Conservation (phyloP, 2,329 filamentous ascomycete genomes). For the Scytalidium sp. region DNA sequence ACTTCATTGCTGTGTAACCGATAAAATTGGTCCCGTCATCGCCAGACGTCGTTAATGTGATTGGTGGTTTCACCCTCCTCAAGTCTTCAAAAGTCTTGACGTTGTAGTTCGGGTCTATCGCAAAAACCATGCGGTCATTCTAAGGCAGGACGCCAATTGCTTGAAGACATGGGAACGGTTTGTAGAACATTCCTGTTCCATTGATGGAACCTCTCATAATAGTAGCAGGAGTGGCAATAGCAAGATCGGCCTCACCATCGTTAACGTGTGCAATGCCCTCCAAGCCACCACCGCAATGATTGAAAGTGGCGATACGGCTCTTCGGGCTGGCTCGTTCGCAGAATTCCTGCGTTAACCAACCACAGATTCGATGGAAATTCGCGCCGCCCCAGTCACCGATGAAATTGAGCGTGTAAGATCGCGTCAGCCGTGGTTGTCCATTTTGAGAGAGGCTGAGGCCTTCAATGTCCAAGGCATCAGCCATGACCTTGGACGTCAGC, state of each 20-base stretch:
- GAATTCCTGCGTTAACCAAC: constrained; percentile 9
- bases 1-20: constrained; percentile 5
- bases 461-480: too few species aligned
- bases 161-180: constrained; percentile 4
- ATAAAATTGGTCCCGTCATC: constrained; percentile 9
- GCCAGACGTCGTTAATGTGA: constrained; percentile 3
- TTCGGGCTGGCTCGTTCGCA: constrained; percentile 6
- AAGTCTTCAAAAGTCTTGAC: constrained; percentile 6
- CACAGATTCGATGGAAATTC: constrained; percentile 9
- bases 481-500: too few species aligned
- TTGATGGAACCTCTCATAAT: constrained; percentile 1
- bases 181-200: constrained; percentile 1
- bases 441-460: too few species aligned
- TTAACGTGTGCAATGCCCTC: constrained; percentile 5
- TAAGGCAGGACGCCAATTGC: constrained; percentile 4
- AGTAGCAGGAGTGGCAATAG: constrained; percentile 5
- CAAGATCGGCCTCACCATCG: constrained; percentile 5
- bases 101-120: constrained; percentile 5
- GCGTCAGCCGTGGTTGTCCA: constrained; percentile 4
- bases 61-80: constrained; percentile 3
- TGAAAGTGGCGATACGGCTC: constrained; percentile 5
- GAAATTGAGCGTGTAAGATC: constrained; percentile 4
- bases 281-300: constrained; percentile 4
- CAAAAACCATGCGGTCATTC: constrained; percentile 9
- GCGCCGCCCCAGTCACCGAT: constrained; percentile 8